phyloP scores from a whole-genome alignment of 2,329 filamentous ascomycete genomes.

The Fusarium citri region DNA sequence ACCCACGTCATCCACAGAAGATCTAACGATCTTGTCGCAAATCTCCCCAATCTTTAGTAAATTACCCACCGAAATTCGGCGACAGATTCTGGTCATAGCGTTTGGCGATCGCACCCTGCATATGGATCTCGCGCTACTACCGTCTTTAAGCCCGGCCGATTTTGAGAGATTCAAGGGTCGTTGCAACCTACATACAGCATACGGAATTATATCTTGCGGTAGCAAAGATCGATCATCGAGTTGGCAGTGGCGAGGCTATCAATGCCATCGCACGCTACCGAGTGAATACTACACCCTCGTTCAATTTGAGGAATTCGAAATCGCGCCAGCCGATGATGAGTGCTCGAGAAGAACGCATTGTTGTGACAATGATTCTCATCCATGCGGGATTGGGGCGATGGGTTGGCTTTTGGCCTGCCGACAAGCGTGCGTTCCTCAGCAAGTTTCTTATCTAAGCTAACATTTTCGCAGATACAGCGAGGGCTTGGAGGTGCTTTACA shows the following conservation, averaged over 20 bases:
- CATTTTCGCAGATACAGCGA: background rate
- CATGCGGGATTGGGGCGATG: background rate
- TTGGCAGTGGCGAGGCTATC: background rate
- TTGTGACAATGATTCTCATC: fast-evolving
- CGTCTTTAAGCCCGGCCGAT: fast-evolving
- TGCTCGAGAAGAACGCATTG: background rate
- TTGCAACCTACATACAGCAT: background rate
- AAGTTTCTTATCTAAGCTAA: no score
- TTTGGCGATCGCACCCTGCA: background rate
- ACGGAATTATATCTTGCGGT: fast-evolving
- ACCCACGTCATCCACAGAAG: background rate
- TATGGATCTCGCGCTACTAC: background rate
- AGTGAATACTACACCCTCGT: background rate
- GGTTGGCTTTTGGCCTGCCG: background rate
- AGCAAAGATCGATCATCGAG: background rate
- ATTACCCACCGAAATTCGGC: background rate
- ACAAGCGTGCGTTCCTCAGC: background rate
- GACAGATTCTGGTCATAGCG: background rate
- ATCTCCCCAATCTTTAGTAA: background rate
- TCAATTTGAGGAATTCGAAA: background rate
- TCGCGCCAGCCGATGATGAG: background rate
- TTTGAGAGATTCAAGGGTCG: fast-evolving
- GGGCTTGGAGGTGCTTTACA: background rate
- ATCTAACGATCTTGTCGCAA: background rate
- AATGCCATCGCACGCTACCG: background rate